A percentile compares a stretch with the other conserved stretches of the same genome.
phyloP scores from a whole-genome alignment of 1,284 basidiomycete genomes.

The Farysia itapuensis region DNA sequence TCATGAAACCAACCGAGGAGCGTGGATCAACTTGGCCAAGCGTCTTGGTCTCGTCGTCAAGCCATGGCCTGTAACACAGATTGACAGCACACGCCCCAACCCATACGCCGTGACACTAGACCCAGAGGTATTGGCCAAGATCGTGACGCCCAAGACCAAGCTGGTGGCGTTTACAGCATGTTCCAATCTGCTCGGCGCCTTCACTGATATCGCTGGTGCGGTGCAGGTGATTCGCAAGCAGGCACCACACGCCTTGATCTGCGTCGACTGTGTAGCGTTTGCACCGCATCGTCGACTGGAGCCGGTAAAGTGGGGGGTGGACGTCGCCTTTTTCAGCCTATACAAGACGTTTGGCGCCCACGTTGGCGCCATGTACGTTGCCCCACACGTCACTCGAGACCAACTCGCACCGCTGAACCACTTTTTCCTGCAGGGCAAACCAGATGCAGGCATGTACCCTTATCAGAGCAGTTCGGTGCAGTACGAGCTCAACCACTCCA shows the following conservation, averaged over 20 bases:
- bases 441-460: constrained; percentile 70
- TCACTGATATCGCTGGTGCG: constrained; percentile 64
- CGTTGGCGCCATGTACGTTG: constrained; percentile 70
- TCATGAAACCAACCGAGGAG: constrained; percentile 79
- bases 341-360: constrained; percentile 82
- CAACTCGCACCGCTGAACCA: constrained; percentile 69
- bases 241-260: constrained; percentile 66
- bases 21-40: constrained; percentile 75
- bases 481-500: constrained; percentile 71
- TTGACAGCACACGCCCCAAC: constrained; percentile 46
- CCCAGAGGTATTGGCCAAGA: constrained; percentile 67
- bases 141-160: constrained; percentile 70
- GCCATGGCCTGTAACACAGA: constrained; percentile 66
- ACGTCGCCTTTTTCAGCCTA: constrained; percentile 72
- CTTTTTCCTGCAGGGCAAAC: constrained; percentile 67
- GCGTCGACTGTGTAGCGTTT: constrained; percentile 75
- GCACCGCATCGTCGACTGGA: constrained; percentile 73
- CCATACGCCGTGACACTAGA: constrained; percentile 70
- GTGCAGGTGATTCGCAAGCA: constrained; percentile 62
- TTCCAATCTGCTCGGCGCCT: constrained; percentile 74
- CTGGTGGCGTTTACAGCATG: constrained; percentile 74
- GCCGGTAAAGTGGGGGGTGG: constrained; percentile 66
- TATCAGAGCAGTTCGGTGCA: constrained; percentile 65
- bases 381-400: constrained; percentile 62
- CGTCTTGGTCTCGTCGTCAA: constrained; percentile 67